These are phyloP conservation scores for Albizia julibrissin DNA, from an alignment of 306 rosid species.

Conservation along the genomic window DNA sequence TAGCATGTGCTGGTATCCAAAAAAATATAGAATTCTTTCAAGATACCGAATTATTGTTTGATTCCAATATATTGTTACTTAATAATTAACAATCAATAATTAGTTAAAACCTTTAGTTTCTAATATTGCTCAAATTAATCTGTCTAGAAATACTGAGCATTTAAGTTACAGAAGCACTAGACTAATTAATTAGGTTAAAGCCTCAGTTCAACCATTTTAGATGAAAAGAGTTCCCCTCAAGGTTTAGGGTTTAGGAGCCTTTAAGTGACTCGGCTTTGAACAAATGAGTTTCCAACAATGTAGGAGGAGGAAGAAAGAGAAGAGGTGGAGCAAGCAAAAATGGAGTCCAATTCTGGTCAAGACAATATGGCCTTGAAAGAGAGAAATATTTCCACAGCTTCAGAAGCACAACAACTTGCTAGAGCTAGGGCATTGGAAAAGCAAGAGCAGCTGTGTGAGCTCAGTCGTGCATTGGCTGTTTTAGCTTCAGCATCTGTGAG, in stretches of 20 bases:
- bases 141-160: neutral
- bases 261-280: constrained; percentile 24
- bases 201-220: constrained; percentile 1
- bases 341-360: constrained; percentile 50
- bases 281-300: constrained; percentile 25
- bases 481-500: constrained; percentile 98
- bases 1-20: neutral
- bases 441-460: constrained; percentile 85
- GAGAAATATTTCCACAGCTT: constrained; percentile 70
- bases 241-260: neutral
- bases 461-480: constrained; percentile 95
- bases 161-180: neutral
- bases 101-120: neutral
- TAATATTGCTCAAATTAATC: neutral
- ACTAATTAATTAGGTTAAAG: constrained; percentile 26
- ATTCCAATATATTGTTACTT: constrained; percentile 11
- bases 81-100: neutral
- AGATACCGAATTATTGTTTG: constrained; percentile 20
- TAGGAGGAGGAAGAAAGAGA: constrained; percentile 88
- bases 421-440: constrained; percentile 69
- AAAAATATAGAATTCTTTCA: neutral
- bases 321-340: constrained; percentile 69
- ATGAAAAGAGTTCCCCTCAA: constrained; percentile 22
- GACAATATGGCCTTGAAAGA: constrained; percentile 80
- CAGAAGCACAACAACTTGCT: constrained; percentile 75